phyloP scores from a whole-genome alignment of 768 basidiomycete species.

The Asterophora parasitica region DNA sequence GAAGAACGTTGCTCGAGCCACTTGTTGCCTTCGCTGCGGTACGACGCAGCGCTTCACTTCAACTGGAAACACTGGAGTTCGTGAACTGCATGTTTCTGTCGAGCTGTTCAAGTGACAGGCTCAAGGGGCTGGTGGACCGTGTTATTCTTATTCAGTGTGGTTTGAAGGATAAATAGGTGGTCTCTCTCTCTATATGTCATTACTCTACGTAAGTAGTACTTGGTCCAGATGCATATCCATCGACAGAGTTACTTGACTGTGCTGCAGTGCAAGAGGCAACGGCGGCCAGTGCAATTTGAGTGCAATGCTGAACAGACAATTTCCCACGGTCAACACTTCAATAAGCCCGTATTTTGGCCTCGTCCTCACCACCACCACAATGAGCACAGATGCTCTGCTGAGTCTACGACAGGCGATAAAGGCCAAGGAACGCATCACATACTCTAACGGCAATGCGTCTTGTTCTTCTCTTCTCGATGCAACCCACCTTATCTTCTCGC shows the following conservation, averaged over 20 bases:
- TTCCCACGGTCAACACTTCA: no score
- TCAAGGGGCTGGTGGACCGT: background rate
- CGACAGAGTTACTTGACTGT: no score
- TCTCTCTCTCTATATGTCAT: no score
- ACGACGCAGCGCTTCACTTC: conserved; percentile 11
- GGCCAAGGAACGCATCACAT: conserved; percentile 45
- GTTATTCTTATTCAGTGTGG: no score
- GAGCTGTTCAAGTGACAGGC: no score
- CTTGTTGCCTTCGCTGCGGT: conserved; percentile 16
- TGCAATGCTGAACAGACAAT: no score
- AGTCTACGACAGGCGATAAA: conserved; percentile 62
- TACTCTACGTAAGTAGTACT: no score
- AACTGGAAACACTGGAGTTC: conserved; percentile 23
- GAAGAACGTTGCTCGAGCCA: conserved; percentile 23
- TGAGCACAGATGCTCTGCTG: conserved; percentile 48
- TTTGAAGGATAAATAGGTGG: no score
- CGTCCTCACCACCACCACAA: conserved; percentile 9
- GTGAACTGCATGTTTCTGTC: conserved; percentile 16
- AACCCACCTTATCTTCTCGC: conserved; percentile 59
- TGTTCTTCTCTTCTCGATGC: conserved; percentile 49
- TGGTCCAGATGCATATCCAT: no score
- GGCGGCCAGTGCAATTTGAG: no score
- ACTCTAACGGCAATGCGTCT: conserved; percentile 37
- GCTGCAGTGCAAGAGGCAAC: no score
- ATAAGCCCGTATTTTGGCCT: background rate